Evolutionary conservation across 2,329 filamentous ascomycete species (phyloP).

Genomic region (Sarocladiaceae sp.): DNA sequence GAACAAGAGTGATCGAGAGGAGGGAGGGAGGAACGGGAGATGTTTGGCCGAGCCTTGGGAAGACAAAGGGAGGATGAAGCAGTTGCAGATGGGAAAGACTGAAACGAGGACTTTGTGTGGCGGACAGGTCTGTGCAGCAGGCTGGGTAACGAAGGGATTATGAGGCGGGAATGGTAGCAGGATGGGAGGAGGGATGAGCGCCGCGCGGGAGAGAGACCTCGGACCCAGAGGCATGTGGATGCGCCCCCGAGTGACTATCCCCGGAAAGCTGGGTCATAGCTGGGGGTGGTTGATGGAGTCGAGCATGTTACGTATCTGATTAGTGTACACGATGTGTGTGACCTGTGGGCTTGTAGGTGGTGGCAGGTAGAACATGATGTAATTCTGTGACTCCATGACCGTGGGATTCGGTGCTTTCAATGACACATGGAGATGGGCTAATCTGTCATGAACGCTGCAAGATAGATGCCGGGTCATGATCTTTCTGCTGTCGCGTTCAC

Average conservation of each 20-base stretch:
- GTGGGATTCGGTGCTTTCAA: background rate
- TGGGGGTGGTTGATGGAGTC: background rate
- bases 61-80: background rate
- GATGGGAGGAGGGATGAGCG: background rate
- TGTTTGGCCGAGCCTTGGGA: background rate
- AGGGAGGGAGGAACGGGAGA: background rate
- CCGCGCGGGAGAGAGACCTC: background rate
- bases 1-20: background rate
- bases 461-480: no score
- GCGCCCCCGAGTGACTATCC: slow-evolving; percentile 6
- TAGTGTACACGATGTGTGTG: no score
- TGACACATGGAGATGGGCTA: slow-evolving; percentile 6
- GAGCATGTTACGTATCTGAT: background rate
- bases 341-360: slow-evolving; percentile 1
- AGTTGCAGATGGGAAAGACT: background rate
- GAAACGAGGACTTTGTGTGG: slow-evolving; percentile 9
- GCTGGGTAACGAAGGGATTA: slow-evolving; percentile 5
- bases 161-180: slow-evolving; percentile 6
- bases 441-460: no score
- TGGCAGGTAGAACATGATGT: background rate
- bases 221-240: slow-evolving; percentile 6
- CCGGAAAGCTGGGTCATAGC: background rate
- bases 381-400: background rate
- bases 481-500: no score
- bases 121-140: slow-evolving; percentile 5